Conservation (phyloP, 352 stramenopile genomes). For the Globisporangium paddicum region DNA sequence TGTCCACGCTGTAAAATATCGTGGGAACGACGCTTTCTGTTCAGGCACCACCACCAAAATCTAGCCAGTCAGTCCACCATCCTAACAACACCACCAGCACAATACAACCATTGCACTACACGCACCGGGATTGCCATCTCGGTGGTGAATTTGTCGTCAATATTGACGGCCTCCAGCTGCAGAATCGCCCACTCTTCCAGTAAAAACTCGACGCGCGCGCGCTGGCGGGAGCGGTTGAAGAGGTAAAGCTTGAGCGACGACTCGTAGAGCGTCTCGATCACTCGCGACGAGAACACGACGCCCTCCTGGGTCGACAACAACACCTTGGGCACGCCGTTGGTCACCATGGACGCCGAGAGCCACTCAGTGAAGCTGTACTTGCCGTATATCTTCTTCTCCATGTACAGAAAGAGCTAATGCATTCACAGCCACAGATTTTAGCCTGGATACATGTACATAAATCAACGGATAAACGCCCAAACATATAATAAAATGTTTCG, state of each 20-base stretch:
- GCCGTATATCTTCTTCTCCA: slow-evolving; percentile 82
- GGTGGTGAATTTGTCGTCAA: slow-evolving; percentile 76
- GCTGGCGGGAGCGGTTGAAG: slow-evolving; percentile 78
- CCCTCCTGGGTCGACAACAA: slow-evolving; percentile 83
- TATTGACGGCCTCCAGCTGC: slow-evolving; percentile 58
- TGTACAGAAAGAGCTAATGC: slow-evolving; percentile 73
- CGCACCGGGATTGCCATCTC: slow-evolving; percentile 82
- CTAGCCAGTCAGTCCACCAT: not conserved
- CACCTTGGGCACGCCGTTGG: slow-evolving; percentile 77
- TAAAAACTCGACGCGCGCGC: slow-evolving; percentile 72
- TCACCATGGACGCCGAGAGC: slow-evolving; percentile 74
- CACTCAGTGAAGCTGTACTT: slow-evolving; percentile 84
- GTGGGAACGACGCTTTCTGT: slow-evolving; percentile 68
- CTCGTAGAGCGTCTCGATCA: slow-evolving; percentile 82
- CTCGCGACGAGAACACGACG: slow-evolving; percentile 65
- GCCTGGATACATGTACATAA: slow-evolving; percentile 4
- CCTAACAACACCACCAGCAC: not conserved
- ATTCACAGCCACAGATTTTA: not conserved
- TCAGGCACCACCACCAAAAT: not conserved
- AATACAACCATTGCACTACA: not conserved
- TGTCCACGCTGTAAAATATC: slow-evolving; percentile 83
- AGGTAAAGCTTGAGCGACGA: slow-evolving; percentile 76
- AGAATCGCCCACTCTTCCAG: slow-evolving; percentile 78
- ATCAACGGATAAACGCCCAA: slow-evolving; percentile 41
- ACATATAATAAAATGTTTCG: slow-evolving; percentile 6